Percentiles rank a stretch among this genome's conserved stretches.
phyloP scores from a whole-genome alignment of 1,284 basidiomycete species.

The Coniferiporia weirii region DNA sequence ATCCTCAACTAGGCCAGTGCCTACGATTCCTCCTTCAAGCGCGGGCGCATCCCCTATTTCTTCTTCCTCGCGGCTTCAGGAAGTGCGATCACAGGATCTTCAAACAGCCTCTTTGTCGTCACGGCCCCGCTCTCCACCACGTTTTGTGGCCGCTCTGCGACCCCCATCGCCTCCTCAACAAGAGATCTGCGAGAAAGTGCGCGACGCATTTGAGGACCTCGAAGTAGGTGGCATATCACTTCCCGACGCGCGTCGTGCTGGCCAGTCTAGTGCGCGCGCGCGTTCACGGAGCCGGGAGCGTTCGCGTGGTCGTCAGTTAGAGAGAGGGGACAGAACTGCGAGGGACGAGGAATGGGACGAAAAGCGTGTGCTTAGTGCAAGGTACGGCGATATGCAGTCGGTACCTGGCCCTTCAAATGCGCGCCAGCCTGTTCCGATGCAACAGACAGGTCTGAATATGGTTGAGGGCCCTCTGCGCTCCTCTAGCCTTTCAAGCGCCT shows the following conservation, averaged over 20 bases:
- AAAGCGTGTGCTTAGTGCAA: slow-evolving; percentile 1
- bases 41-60: slow-evolving; percentile 4
- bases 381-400: not conserved
- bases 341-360: slow-evolving; percentile 9
- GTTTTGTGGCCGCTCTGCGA: not conserved
- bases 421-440: not conserved
- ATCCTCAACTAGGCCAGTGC: not conserved
- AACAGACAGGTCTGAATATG: not conserved
- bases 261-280: not conserved
- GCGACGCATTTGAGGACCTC: slow-evolving; percentile 4
- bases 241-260: not conserved
- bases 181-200: slow-evolving; percentile 11
- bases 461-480: slow-evolving; percentile 7
- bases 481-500: slow-evolving; percentile 9
- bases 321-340: not conserved
- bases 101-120: not conserved
- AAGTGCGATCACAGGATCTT: not conserved
- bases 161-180: slow-evolving; percentile 6
- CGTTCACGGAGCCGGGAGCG: not conserved
- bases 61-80: not conserved
- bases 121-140: not conserved
- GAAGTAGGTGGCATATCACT: not conserved
- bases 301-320: slow-evolving; percentile 3
- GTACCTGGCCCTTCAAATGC: slow-evolving; percentile 1
- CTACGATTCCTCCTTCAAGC: not conserved